Evolutionary conservation across 371 early-diverging fungal species (phyloP), one percentile per base, ranked within the genome.

Genomic region (Actinomucor elegans): DNA sequence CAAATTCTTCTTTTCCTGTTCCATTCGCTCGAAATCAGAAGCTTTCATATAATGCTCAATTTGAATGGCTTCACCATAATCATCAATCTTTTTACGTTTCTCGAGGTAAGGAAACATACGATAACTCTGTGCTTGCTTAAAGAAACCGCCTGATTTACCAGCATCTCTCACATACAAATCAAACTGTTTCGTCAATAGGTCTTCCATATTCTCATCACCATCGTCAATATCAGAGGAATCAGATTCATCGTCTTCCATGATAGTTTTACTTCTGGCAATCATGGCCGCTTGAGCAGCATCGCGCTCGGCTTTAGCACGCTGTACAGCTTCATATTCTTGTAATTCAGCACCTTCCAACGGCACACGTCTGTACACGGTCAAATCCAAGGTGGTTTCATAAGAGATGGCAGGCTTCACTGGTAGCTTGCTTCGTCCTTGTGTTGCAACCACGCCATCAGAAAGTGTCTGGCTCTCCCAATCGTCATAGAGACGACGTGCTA

Each of bases 11-110:
- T 66, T 66, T 28, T 63, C 75, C 28, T 57, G 36, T 21, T 71
- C 67, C 35, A 67, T 63, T 23, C 60, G 52, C 34, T 78, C 77
- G 18, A 64, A 54, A 12, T 83, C 81, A 0, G 81, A 71, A 1
- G 78, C 76, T 37, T 71, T 79, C 71, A 82, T 62, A 55, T 85
- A 92, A 48, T 85, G 81, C 29, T 88, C 87, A 3, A 83, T 70
- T 60, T 91, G 89, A 64, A 95, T 89, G 5, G 89, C 82, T 68
- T 98, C 97, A 48, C 98, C 97, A 78, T 97, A 98, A 55, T 96
- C 97, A 57, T 96, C 97, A 51, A 91, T 85, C 65, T 84, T 83
- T 46, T 86, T 86, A 48, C 87, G 72, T 42, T 83, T 80, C 54
- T 96, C 97, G 7, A 77, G 63, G 53, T 83, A 91, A 0, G 98